phyloP scores from a whole-genome alignment of 106 monocot genomes.

The Triglochin maritima region DNA sequence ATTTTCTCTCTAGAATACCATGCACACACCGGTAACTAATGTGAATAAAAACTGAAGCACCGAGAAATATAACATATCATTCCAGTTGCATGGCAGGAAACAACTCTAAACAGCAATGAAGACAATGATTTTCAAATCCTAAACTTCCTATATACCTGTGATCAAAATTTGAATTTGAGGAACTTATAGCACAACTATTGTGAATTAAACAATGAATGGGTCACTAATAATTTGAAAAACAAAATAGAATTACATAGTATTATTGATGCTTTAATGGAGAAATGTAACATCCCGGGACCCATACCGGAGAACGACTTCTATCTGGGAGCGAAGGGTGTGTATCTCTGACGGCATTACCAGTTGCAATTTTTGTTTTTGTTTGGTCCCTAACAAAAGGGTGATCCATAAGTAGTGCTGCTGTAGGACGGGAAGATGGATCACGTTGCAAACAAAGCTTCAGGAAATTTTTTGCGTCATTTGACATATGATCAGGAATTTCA shows the following conservation, averaged over 20 bases:
- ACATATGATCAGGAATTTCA: slow-evolving; percentile 75
- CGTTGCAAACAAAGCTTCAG: slow-evolving; percentile 68
- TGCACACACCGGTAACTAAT: no score
- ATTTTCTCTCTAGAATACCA: no score
- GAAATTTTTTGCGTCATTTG: slow-evolving; percentile 65
- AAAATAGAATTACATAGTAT: neutral
- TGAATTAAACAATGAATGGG: neutral
- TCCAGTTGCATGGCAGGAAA: no score
- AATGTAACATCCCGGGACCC: neutral
- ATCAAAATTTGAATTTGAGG: no score
- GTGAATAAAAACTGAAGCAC: no score
- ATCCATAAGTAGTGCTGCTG: slow-evolving; percentile 61
- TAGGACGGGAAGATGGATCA: slow-evolving; percentile 57
- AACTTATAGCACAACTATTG: no score
- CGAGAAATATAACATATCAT: no score
- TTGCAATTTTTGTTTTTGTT: slow-evolving; percentile 25
- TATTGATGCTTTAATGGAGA: neutral
- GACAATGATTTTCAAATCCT: no score
- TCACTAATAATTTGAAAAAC: neutral
- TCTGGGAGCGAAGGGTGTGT: slow-evolving; percentile 29
- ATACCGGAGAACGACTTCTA: slow-evolving; percentile 29
- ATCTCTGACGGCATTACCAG: slow-evolving; percentile 17
- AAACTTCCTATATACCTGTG: no score
- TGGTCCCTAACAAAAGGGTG: slow-evolving; percentile 83
- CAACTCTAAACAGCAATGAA: no score